Evolutionary conservation across 2,329 filamentous ascomycete genomes (phyloP).

Genomic region (Cytospora leucostoma): DNA sequence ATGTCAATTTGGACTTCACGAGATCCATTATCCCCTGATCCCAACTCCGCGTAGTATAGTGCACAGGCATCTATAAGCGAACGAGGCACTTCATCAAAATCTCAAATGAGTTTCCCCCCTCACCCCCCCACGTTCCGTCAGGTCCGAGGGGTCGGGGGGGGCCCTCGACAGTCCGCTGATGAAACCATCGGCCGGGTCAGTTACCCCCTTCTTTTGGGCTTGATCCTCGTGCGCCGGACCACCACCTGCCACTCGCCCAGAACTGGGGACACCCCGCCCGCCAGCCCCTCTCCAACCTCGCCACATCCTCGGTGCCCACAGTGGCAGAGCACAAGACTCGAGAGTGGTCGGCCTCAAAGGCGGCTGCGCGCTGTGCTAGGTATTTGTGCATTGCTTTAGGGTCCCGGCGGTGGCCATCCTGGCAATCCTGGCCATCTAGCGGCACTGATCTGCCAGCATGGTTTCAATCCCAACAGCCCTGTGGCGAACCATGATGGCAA

Average conservation of each 20-base stretch:
- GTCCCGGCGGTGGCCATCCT: conserved; percentile 9
- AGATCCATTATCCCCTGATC: not conserved
- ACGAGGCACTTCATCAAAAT: conserved; percentile 18
- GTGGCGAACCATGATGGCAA: conserved; percentile 21
- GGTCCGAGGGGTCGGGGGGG: not conserved
- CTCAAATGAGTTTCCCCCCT: conserved; percentile 14
- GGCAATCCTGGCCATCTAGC: conserved; percentile 20
- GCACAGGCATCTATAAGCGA: conserved; percentile 11
- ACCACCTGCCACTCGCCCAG: conserved; percentile 20
- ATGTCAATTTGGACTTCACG: not conserved
- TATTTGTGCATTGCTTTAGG: too few species aligned
- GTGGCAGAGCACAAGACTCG: conserved; percentile 12
- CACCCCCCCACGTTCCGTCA: not conserved
- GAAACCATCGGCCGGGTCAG: conserved; percentile 25
- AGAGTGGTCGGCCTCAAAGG: conserved; percentile 18
- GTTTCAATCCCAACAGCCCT: conserved; percentile 12
- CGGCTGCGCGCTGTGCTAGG: conserved; percentile 14
- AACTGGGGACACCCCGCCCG: conserved; percentile 20
- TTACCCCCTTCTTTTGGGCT: conserved; percentile 9
- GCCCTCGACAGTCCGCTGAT: conserved; percentile 16
- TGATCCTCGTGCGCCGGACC: conserved; percentile 14
- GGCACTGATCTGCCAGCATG: conserved; percentile 22
- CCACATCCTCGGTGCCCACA: conserved; percentile 26
- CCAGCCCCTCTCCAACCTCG: conserved; percentile 24
- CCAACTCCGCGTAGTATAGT: conserved; percentile 7